These are phyloP conservation scores for Cladophialophora yegresii DNA, from an alignment of 2,329 filamentous ascomycete genomes.

Conservation along the genomic window DNA sequence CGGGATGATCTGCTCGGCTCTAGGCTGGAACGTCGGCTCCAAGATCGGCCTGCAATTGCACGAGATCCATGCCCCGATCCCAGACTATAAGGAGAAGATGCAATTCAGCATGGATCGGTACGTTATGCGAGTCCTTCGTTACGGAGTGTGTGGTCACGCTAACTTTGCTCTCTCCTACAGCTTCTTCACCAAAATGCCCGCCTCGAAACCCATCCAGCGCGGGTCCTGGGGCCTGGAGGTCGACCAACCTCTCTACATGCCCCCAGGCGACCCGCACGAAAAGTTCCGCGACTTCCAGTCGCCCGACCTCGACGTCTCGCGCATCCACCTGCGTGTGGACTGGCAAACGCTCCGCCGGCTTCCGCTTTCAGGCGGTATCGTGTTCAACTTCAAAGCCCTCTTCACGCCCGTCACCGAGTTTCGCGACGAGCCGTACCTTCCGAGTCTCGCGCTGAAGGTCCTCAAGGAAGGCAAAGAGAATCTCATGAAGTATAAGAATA, in stretches of 20 bases:
- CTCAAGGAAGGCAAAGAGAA: constrained; percentile 69
- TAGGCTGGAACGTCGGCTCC: constrained; percentile 75
- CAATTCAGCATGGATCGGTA: constrained; percentile 82
- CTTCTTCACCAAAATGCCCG: constrained; percentile 78
- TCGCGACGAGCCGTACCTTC: constrained; percentile 70
- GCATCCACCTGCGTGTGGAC: constrained; percentile 73
- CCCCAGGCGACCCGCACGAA: constrained; percentile 67
- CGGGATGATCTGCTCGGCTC: constrained; percentile 73
- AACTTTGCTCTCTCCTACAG: constrained; percentile 46
- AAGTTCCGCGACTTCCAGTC: constrained; percentile 61
- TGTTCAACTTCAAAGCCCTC: constrained; percentile 87
- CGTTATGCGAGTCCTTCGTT: constrained; percentile 53
- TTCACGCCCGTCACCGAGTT: constrained; percentile 75
- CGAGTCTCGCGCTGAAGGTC: constrained; percentile 67
- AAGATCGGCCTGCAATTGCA: constrained; percentile 73
- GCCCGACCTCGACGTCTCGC: constrained; percentile 56
- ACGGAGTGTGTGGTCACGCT: no score
- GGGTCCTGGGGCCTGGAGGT: constrained; percentile 83
- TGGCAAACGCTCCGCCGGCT: constrained; percentile 84
- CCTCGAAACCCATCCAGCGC: constrained; percentile 74
- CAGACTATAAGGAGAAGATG: constrained; percentile 87
- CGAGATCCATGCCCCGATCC: constrained; percentile 72
- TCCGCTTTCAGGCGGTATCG: constrained; percentile 71
- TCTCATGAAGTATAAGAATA: constrained; percentile 78
- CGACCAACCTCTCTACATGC: constrained; percentile 73